Evolutionary conservation across 305 asterid species (phyloP), one percentile per base, ranked within the genome.

Genomic region (Euphrasia arctica): DNA sequence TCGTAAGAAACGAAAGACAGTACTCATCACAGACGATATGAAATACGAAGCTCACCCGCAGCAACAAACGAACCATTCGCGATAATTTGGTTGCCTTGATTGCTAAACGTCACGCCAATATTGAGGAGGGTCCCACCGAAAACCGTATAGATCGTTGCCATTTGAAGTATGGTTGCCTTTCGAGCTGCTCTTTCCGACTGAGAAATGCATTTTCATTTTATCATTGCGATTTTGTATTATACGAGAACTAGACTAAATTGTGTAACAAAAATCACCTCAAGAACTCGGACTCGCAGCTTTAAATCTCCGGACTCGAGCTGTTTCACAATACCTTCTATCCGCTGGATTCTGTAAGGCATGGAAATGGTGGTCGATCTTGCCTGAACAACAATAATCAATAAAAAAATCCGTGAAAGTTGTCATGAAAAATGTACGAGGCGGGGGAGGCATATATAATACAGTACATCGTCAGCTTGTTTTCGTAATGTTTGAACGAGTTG

Each of bases 121-220:
- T 91, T 89, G 39, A 89, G 11, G 63, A 91, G 91, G 71, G 85
- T 83, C 14, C 98, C 89, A 1, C 97, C 86, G 5, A 79, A 64
- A 73, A 91, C 91, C 56, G 97, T 81, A 58, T 91, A 83, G 59
- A 89, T 83, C 8, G 97, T 91, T 43, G 95, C 98, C 97, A 89
- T 91, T 65, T 91, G 98, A 39, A 91, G 81, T 72, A 91, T 68
- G 48, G 75, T 83, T 34, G 95, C 98, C 74, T 85, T 89, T 54
- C 90, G 71, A 39, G 98, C 96, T 34, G 98, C 98, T 82, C 98
- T 85, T 75, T 91, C 98, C 0, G 98, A 91, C 96, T 91, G 84
- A 11, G 13, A 73, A 48, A 60, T 42, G 60, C 15, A 28, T 39
- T 56, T 42, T 60, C 54, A 14, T 14, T 54, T 0, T 6, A 36